These are phyloP conservation scores for Beverwykella pulmonaria DNA, from an alignment of 495 filamentous ascomycete genomes.

Conservation along the genomic window DNA sequence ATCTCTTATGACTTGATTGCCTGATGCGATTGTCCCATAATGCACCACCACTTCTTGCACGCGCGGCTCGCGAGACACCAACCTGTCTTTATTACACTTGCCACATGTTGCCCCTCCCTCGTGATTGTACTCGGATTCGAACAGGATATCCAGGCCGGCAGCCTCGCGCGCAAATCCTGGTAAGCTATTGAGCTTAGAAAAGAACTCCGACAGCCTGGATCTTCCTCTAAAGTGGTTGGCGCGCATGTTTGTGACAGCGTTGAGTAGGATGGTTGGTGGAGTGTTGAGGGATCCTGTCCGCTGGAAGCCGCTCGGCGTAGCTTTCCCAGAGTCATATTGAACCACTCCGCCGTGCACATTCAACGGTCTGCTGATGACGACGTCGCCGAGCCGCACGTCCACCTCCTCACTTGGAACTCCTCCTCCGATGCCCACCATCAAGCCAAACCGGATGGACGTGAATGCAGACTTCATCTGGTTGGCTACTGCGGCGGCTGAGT, in stretches of 20 bases:
- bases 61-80: slow-evolving; percentile 39
- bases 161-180: no score
- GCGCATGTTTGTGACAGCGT: no score
- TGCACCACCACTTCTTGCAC: slow-evolving; percentile 43
- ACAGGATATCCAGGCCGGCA: no score
- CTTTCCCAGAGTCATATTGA: slow-evolving; percentile 44
- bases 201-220: no score
- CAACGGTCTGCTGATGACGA: slow-evolving; percentile 35
- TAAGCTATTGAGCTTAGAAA: no score
- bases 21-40: slow-evolving; percentile 48
- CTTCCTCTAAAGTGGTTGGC: no score
- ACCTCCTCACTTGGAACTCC: slow-evolving; percentile 18
- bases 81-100: slow-evolving; percentile 31
- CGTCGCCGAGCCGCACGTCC: slow-evolving; percentile 32
- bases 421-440: slow-evolving; percentile 31
- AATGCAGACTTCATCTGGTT: slow-evolving; percentile 5
- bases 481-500: no score
- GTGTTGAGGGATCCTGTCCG: slow-evolving; percentile 45
- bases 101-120: slow-evolving; percentile 27
- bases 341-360: slow-evolving; percentile 36
- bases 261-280: slow-evolving; percentile 36
- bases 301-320: slow-evolving; percentile 31
- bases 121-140: no score
- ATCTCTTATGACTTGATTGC: slow-evolving; percentile 42
- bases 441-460: slow-evolving; percentile 15